Evolutionary conservation across 1,284 basidiomycete genomes (phyloP), one percentile per base, ranked within the genome.

Genomic region (Pterulicium gracile): DNA sequence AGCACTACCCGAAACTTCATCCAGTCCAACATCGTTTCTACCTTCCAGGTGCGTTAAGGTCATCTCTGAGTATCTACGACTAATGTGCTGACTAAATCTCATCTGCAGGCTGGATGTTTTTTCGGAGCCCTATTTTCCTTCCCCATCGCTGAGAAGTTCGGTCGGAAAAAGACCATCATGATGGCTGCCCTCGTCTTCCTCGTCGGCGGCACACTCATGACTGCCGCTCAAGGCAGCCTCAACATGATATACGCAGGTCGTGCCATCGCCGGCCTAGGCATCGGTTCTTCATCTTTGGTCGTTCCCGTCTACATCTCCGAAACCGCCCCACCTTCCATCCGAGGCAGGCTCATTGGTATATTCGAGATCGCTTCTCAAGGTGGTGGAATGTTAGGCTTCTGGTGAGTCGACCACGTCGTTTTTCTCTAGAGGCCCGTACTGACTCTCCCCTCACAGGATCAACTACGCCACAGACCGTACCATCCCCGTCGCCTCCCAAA

Each of bases 321-420:
- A 20, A 40, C 7, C 19, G 44, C 44, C 14, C 44, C 44, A 10
- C 27, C 44, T 15, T 5, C 5, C 24, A 45, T 45, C 19, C 44
- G 44, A 18, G 44, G 44, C 18, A 23, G 44, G 7, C n/a, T 45
- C 7, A 27, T 45, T 39, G 44, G 44, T 12, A 40, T 45, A 15
- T 45, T 18, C 44, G 44, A 45, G 14, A 45, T 45, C 44, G 35
- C 39, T 27, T 40, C 39, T 20, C 44, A 45, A 45, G 44, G 35
- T 22, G 44, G 44, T 7, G 39, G 27, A 14, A 45, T 45, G n/a
- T 45, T 45, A 40, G 44, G 44, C n/a, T 45, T 45, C 19, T 45
- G 44, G 44, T 12, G 15, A 15, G 23, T 22, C 27, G 10, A n/a
- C n/a, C n/a, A n/a, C n/a, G n/a, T 34, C 15, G 15, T 10, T 34